Base-by-base conservation (phyloP, 495 filamentous ascomycete genomes). In the Aspergillus saccharolyticus region DNA sequence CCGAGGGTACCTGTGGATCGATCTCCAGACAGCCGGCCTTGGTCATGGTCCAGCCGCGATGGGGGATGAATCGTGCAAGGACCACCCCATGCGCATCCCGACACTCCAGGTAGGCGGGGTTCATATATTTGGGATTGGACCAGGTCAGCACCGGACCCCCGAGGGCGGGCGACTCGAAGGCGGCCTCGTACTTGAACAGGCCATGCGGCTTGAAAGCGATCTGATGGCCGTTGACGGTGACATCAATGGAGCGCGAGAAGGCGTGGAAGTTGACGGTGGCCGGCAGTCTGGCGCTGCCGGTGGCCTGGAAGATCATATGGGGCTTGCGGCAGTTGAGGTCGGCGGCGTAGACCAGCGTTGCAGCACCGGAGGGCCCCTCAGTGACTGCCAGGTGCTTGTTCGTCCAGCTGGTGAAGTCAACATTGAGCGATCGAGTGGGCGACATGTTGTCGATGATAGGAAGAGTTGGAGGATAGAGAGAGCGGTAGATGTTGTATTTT, bases 391-490 rank as follows among this genome's bases (percentile, higher is more conserved):
- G 10, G 17, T 61, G 59, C 14, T 50, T 52, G 46, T 51, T 44
- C 0, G 54, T 46, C 59, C 59, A 61, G 50, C 39, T 54, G 15
- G 59, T 61, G 42, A 61, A 61, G 55, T 48, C 51, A 33, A 61
- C 59, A 44, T 56, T 51, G 4, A 61, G 53, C 28, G 22, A 7
- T 12, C 54, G 58, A 12, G 17, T 42, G 5, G 17, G 33, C 2
- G 33, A 39, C 33, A 39, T 39, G 33, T 5, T 39, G n/a, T n/a
- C n/a, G n/a, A n/a, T n/a, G n/a, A n/a, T n/a, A n/a, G n/a, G n/a
- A n/a, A n/a, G n/a, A n/a, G n/a, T n/a, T n/a, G n/a, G n/a, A n/a
- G n/a, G 9, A 28, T 3, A 28, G 25, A 28, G 25, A 28, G n/a
- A n/a, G n/a, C n/a, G n/a, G n/a, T n/a, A n/a, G n/a, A n/a, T n/a